A percentile compares a stretch with the other conserved stretches of the same genome.
Conservation (phyloP, 306 rosid genomes). For the Quercus suber region DNA sequence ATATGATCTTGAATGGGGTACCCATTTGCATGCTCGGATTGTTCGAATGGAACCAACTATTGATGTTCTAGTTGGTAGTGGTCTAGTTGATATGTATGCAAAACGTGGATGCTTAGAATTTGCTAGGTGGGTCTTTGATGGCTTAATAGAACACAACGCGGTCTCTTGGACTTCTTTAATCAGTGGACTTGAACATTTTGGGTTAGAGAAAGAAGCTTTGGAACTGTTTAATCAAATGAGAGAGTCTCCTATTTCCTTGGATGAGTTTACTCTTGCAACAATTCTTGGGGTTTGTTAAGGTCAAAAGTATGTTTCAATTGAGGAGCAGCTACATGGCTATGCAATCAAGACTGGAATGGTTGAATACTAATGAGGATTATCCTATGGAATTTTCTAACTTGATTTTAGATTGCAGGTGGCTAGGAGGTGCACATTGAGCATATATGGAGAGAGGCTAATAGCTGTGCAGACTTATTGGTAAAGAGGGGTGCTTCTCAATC, state of each 20-base stretch:
- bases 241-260: slow-evolving; percentile 37
- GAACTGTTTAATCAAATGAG: slow-evolving; percentile 58
- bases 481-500: too few species aligned
- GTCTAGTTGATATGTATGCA: slow-evolving; percentile 67
- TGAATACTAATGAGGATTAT: too few species aligned
- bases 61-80: slow-evolving; percentile 42
- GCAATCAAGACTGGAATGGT: slow-evolving; percentile 61
- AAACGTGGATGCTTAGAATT: slow-evolving; percentile 56
- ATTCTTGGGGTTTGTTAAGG: slow-evolving; percentile 57
- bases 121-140: slow-evolving; percentile 49
- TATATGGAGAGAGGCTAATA: too few species aligned
- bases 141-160: slow-evolving; percentile 42
- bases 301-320: slow-evolving; percentile 26
- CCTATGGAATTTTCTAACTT: too few species aligned
- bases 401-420: too few species aligned
- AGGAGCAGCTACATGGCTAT: slow-evolving; percentile 63
- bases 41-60: slow-evolving; percentile 43
- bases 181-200: slow-evolving; percentile 47
- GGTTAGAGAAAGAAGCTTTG: slow-evolving; percentile 56
- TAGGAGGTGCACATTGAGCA: too few species aligned
- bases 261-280: slow-evolving; percentile 60
- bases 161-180: slow-evolving; percentile 75
- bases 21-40: slow-evolving; percentile 71
- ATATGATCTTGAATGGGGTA: slow-evolving; percentile 57
- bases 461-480: too few species aligned